Evolutionary conservation across 2,329 filamentous ascomycete genomes (phyloP).

Genomic region (Knoxdaviesia capensis): DNA sequence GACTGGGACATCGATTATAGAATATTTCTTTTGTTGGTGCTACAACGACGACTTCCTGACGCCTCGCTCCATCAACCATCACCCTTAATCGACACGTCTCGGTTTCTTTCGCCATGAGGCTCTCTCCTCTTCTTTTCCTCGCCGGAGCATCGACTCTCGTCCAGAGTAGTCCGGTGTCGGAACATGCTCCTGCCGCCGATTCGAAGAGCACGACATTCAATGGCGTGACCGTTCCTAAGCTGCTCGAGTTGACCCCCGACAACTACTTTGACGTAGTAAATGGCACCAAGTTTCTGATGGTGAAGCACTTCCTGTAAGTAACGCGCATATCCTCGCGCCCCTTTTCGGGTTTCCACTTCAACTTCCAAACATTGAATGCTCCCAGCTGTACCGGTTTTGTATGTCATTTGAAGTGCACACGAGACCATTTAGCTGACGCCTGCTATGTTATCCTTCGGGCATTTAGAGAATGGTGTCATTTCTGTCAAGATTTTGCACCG

Average conservation of each 20-base stretch:
- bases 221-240: constrained; percentile 42
- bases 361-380: background rate
- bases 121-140: constrained; percentile 22
- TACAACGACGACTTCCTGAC: too few relatives aligned
- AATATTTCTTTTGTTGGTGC: too few relatives aligned
- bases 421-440: too few relatives aligned
- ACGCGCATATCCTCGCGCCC: background rate
- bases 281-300: constrained; percentile 28
- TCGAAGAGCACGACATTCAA: constrained; percentile 28
- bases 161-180: constrained; percentile 3
- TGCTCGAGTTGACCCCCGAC: constrained; percentile 36
- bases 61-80: too few relatives aligned
- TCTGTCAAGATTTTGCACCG: constrained; percentile 65
- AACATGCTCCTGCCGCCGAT: too few relatives aligned
- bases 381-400: too few relatives aligned
- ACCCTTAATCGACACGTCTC: too few relatives aligned
- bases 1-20: too few relatives aligned
- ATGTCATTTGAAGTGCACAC: too few relatives aligned
- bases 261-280: constrained; percentile 37
- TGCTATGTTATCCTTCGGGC: constrained; percentile 6
- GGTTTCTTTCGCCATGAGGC: constrained; percentile 18
- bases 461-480: constrained; percentile 38
- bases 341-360: background rate
- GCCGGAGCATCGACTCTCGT: constrained; percentile 23
- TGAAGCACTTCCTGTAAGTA: constrained; percentile 48